Base-by-base conservation (phyloP, 768 basidiomycete genomes). In the Tricholoma bakamatsutake region DNA sequence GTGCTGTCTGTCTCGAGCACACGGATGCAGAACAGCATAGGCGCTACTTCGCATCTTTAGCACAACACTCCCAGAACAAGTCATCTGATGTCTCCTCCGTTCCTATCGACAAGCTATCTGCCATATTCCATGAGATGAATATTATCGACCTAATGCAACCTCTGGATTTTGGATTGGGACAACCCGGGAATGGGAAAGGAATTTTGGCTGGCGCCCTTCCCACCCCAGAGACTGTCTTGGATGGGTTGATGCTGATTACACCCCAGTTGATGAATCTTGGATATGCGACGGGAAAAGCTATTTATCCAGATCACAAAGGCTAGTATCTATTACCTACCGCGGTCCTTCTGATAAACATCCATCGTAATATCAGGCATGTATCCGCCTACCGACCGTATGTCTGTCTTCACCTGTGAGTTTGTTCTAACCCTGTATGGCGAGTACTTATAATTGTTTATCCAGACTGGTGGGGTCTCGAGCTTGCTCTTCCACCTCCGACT, bases 401-500 rank as follows among this genome's bases (percentile, higher is more conserved):
- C 87, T 10, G 78, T 87, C 21, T 70, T 93, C 27, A 90, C 90
- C 12, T 93, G 90, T 91, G 66, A 66, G 87, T 70, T 7, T 31
- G 46, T 33, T 42, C 37, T 3, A 7, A 46, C 37, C 24, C 27
- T 18, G 27, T 28, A 28, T 24, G 9, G 28, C 49, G n/a, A 53
- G 31, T 51, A 33, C 51, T 24, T 24, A 24, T 24, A 24, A 10
- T 57, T 40, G 13, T 47, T 55, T 47, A 43, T 53, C 7, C 59
- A 93, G 90, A 93, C 68, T 93, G 92, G 92, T 95, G 92, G 92
- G 92, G 92, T 12, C 73, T 90, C 11, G 92, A 95, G 65, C 54
- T 93, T 0, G 77, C 83, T 34, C 75, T 95, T 27, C 92, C 93
- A 4, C 80, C 84, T 17, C 80, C 90, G 1, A 80, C 89, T 1